Base-by-base conservation (phyloP, 2,329 filamentous ascomycete species). In the Didymellaceae sp. region DNA sequence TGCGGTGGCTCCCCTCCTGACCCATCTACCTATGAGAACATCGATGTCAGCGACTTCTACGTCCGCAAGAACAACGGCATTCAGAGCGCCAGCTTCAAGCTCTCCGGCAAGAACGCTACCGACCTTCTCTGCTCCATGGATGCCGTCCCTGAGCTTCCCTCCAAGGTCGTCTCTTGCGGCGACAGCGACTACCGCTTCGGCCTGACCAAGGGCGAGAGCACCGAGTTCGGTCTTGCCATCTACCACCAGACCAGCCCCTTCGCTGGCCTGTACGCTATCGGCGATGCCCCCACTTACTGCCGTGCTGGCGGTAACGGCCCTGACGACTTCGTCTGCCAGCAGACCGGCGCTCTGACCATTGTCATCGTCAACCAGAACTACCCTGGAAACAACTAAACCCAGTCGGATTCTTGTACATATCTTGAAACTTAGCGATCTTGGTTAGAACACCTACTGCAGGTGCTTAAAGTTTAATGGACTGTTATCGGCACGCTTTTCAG, bases 31-130 rank as follows among this genome's bases (percentile, higher is more conserved):
- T 59, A 46, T 26, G 63, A 66, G 38, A 63, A 59, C 48, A 52
- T 65, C 54, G 24, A 61, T 44, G 55, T 65, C 50, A 38, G 34
- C 41, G 53, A 59, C 17, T 59, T 61, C 48, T 53, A 21, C 30
- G 39, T 66, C 25, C 58, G 58, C 54, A 62, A 58, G 52, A 63
- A 54, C 38, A 35, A 50, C 10, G 48, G 45, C 44, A 55, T 66
- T 51, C 47, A 61, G 14, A 24, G 28, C 43, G 49, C 60, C 31
- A 21, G 18, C 33, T 66, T 66, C 62, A 61, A 62, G 52, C 55
- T 65, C 31, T 47, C 55, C 8, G 60, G 60, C 45, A 31, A 54
- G 32, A 44, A 62, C 26, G 58, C 43, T 35, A 58, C 35, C 18
- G 44, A 57, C 40, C 20, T 62, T 4, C 6, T 14, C 9, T 63